phyloP scores from a whole-genome alignment of 2,329 filamentous ascomycete genomes.

The Pyricularia grisea region DNA sequence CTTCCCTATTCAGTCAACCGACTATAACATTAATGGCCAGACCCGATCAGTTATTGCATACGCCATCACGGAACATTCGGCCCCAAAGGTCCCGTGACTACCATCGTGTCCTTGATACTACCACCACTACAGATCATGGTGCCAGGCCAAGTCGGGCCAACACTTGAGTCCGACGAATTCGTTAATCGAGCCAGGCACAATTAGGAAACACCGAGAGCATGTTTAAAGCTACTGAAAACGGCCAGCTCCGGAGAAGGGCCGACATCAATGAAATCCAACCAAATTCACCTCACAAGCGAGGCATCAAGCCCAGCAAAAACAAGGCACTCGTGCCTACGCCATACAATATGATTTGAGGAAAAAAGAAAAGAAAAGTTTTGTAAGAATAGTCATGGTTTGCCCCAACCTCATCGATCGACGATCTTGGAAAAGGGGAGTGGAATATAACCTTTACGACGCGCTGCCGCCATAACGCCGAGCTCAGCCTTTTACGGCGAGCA shows the following conservation, averaged over 20 bases:
- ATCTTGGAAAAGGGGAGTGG: conserved; percentile 81
- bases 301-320: neutral
- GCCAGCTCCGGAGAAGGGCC: neutral
- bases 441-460: conserved; percentile 68
- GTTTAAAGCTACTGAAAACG: neutral
- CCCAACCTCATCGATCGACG: conserved; percentile 84
- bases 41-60: neutral
- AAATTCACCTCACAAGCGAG: neutral
- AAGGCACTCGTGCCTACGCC: neutral
- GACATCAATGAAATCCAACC: neutral
- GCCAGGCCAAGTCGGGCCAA: neutral
- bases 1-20: neutral
- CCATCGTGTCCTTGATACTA: too few relatives aligned
- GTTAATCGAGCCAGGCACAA: neutral
- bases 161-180: neutral
- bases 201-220: neutral
- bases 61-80: neutral
- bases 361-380: neutral
- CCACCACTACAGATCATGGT: neutral
- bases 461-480: conserved; percentile 44
- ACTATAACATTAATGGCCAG: neutral
- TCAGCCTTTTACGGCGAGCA: conserved; percentile 61
- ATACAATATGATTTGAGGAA: neutral
- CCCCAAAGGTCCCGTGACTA: too few relatives aligned
- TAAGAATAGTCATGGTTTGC: conserved; percentile 61